Evolutionary conservation across 2,329 filamentous ascomycete genomes (phyloP).

Genomic region (Penicillium brasilianum): DNA sequence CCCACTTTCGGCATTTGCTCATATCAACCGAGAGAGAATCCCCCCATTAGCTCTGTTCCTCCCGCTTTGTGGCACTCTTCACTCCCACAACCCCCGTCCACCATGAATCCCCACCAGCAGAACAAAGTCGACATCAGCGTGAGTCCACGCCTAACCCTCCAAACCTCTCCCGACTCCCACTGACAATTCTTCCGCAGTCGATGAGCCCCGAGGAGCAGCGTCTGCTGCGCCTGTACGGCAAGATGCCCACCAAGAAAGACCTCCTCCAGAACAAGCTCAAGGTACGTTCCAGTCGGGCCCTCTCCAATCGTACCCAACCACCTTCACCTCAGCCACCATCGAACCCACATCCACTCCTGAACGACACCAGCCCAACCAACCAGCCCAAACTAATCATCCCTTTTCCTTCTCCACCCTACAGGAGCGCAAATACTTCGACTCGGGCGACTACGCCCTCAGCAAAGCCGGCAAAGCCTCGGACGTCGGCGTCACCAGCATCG

Average conservation of each 20-base stretch:
- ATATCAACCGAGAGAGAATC: background rate
- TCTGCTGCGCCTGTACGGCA: constrained; percentile 95
- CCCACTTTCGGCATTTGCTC: background rate
- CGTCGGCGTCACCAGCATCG: constrained; percentile 90
- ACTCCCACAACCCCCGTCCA: constrained; percentile 33
- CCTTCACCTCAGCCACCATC: background rate
- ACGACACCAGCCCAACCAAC: background rate
- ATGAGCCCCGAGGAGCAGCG: constrained; percentile 94
- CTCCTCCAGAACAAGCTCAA: constrained; percentile 98
- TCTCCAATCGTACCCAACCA: background rate
- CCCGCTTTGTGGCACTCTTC: constrained; percentile 7
- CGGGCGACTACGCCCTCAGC: constrained; percentile 92
- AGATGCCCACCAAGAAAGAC: constrained; percentile 94
- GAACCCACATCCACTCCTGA: background rate
- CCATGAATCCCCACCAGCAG: constrained; percentile 96
- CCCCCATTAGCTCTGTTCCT: background rate
- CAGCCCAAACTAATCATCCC: background rate
- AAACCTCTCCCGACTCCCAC: background rate
- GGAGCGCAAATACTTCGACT: constrained; percentile 99
- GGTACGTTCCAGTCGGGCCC: constrained; percentile 46
- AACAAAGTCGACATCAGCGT: constrained; percentile 98
- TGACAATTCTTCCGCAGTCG: constrained; percentile 61
- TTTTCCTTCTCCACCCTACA: constrained; percentile 32
- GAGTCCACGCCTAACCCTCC: constrained; percentile 50
- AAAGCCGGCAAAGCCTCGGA: constrained; percentile 97